Conservation (phyloP, 148 eudicot species). For the Salicornia ramosissima region DNA sequence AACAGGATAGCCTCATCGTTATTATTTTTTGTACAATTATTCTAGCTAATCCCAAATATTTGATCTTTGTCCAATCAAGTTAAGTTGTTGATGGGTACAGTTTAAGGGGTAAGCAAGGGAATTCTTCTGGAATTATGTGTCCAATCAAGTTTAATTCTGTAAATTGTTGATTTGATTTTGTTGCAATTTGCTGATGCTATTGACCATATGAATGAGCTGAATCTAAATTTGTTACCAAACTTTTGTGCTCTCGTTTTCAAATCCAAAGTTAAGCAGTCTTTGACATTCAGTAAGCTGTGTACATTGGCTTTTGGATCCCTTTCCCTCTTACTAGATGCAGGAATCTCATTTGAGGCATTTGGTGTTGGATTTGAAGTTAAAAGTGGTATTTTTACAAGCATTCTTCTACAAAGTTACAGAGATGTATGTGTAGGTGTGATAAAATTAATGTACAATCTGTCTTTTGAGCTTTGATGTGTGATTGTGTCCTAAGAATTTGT, state of each 20-base stretch:
- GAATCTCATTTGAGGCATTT: not conserved
- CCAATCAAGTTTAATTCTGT: no score
- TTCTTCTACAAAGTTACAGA: not conserved
- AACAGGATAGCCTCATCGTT: no score
- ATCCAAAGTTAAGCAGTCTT: no score
- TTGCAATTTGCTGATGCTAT: not conserved
- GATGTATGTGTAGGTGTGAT: not conserved
- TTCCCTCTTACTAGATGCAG: not conserved
- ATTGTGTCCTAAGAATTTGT: not conserved
- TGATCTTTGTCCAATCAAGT: not conserved
- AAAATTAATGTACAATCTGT: not conserved
- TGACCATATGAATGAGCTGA: not conserved
- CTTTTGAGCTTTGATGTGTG: no score
- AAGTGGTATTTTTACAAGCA: constrained; percentile 5
- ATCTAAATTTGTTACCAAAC: no score
- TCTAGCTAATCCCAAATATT: no score
- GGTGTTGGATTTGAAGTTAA: no score
- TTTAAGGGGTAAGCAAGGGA: not conserved
- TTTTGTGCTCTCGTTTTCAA: no score
- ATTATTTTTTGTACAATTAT: no score
- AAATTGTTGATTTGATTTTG: no score
- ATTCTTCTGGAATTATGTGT: not conserved
- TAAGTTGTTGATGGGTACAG: not conserved
- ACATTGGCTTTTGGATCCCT: no score
- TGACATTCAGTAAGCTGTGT: no score